Conservation (phyloP, 306 rosid species). For the Citrullus colocynthis region DNA sequence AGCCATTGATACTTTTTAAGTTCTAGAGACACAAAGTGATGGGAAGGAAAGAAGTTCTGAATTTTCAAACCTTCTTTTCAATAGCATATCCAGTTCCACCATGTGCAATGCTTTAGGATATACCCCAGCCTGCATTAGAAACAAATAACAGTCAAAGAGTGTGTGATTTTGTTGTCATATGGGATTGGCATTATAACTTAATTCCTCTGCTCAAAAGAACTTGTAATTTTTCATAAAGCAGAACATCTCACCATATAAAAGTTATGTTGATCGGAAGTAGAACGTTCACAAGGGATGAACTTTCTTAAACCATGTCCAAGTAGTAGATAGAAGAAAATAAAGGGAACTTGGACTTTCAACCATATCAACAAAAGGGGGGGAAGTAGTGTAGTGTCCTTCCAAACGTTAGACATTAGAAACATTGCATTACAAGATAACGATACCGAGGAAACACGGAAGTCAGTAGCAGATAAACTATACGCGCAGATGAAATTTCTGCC, state of each 20-base stretch:
- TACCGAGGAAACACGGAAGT: background rate
- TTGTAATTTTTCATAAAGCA: background rate
- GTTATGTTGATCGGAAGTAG: background rate
- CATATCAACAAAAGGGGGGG: background rate
- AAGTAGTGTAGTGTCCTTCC: background rate
- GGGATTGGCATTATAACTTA: background rate
- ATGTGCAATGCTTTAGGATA: conserved; percentile 51
- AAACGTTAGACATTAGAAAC: background rate
- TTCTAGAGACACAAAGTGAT: background rate
- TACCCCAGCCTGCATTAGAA: conserved; percentile 44
- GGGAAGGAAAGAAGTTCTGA: background rate
- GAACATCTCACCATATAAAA: background rate
- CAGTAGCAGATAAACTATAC: background rate
- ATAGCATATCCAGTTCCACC: conserved; percentile 60
- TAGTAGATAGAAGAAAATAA: background rate
- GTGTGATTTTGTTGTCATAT: background rate
- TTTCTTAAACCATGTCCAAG: background rate
- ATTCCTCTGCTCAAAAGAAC: background rate
- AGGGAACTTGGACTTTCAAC: background rate
- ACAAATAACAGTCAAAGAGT: background rate
- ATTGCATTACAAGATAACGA: background rate
- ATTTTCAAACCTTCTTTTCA: conserved; percentile 55
- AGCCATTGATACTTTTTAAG: background rate
- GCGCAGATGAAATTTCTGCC: background rate
- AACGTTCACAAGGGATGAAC: background rate